Conservation (phyloP, 768 basidiomycete species). For the Suillus subaureus region DNA sequence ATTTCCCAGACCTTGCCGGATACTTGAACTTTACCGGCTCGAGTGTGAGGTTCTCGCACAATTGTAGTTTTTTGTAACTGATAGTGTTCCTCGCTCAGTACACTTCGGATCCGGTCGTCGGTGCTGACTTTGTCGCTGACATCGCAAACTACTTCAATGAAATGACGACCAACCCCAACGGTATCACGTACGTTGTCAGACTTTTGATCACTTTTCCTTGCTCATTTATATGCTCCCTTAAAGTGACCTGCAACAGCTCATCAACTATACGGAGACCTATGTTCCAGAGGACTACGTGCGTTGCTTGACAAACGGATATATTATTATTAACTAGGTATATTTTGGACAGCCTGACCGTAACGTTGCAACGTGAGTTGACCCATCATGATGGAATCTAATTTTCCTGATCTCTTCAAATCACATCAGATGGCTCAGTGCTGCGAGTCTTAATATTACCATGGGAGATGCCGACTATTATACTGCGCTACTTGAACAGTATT, state of each 20-base stretch:
- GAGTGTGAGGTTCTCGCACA: not conserved
- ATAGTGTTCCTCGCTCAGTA: not conserved
- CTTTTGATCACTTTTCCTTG: not conserved
- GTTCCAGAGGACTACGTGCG: conserved; percentile 2
- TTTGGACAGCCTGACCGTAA: conserved; percentile 1
- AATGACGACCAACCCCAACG: conserved; percentile 4
- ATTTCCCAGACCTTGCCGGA: conserved; percentile 5
- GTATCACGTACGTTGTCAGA: not conserved
- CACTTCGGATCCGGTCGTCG: not conserved
- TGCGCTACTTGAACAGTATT: conserved; percentile 1
- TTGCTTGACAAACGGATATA: not conserved
- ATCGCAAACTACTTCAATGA: conserved; percentile 4
- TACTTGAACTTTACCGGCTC: conserved; percentile 2
- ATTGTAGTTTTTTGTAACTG: not conserved
- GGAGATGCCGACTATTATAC: conserved; percentile 1
- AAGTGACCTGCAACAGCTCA: not conserved
- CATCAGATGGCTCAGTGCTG: not conserved
- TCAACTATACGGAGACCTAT: conserved; percentile 3
- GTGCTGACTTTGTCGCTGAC: conserved; percentile 1
- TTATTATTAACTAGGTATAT: not conserved
- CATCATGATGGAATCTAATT: too few relatives aligned
- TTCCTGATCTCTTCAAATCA: not conserved
- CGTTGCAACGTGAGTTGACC: not conserved
- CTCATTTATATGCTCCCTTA: not conserved
- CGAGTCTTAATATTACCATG: not conserved